Evolutionary conservation across 768 basidiomycete genomes (phyloP), one percentile per base, ranked within the genome.

Genomic region (Russula olivacea): DNA sequence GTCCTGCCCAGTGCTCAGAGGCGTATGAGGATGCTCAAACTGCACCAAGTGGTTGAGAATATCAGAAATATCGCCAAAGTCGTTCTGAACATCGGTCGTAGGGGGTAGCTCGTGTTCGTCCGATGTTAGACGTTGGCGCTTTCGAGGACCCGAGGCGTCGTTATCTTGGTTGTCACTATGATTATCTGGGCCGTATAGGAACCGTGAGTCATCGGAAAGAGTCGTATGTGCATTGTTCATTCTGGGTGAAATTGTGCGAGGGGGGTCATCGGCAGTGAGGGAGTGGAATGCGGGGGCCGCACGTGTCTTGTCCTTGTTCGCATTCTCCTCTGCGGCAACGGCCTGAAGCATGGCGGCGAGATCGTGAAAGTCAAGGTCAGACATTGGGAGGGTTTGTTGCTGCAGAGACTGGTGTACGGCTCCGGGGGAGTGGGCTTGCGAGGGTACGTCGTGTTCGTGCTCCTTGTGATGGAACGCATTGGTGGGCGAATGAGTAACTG

Each of bases 321-420:
- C 79, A 57, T 79, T 77, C 76, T 66, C 78, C 75, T 64, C 61
- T n/a, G 54, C 64, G 28, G 65, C 69, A 55, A 68, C 90, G 58
- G 88, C 89, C 66, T 91, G 88, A 34, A 91, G 76, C 67, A 90
- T 86, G 53, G 88, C 89, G n/a, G 86, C 88, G 53, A 92, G 81
- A 4, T 84, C 81, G 66, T 78, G 82, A 47, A 89, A 72, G 69
- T 81, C 82, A 49, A 87, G 74, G 40, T 80, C 79, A 77, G 53
- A 64, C 61, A 30, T 69, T 54, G 30, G 55, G 28, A 63, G 45
- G 28, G 52, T 1, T 23, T 59, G 62, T 19, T 54, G 52, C 1
- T 53, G 58, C 45, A 63, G 32, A 34, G 62, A 41, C 17, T 59
- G 62, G 10, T 64, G 58, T 47, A 48, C 56, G 43, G 25, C 57